A percentile compares a stretch with the other conserved stretches of the same genome.
phyloP scores from a whole-genome alignment of 1,284 basidiomycete genomes.

The Melampsora americana region DNA sequence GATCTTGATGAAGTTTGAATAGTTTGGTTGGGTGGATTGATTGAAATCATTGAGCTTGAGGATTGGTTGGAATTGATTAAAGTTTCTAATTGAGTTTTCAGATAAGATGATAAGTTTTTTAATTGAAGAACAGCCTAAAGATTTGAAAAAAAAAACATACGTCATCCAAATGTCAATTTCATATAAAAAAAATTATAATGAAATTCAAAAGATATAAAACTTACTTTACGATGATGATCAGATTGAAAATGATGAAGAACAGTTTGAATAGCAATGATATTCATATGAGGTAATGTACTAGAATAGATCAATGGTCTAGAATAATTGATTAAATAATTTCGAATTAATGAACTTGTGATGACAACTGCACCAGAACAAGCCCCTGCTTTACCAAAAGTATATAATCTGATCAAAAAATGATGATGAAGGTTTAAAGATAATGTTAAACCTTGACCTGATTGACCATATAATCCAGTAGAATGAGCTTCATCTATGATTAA shows the following conservation, averaged over 20 bases:
- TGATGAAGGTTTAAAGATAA: slow-evolving; percentile 31
- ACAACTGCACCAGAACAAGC: slow-evolving; percentile 65
- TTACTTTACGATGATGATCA: slow-evolving; percentile 27
- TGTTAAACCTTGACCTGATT: slow-evolving; percentile 21
- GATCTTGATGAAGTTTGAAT: neutral
- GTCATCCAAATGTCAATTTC: no score
- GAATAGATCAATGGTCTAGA: slow-evolving; percentile 86
- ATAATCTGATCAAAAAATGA: slow-evolving; percentile 48
- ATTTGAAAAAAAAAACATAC: neutral
- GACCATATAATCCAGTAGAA: slow-evolving; percentile 52
- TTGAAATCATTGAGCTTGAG: neutral
- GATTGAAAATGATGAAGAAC: slow-evolving; percentile 24
- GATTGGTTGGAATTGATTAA: slow-evolving; percentile 3
- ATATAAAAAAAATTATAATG: no score
- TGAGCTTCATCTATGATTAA: slow-evolving; percentile 48
- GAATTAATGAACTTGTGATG: slow-evolving; percentile 67
- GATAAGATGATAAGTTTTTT: slow-evolving; percentile 1
- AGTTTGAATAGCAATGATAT: slow-evolving; percentile 55
- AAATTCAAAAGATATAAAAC: neutral
- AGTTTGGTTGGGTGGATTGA: slow-evolving; percentile 13
- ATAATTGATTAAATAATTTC: slow-evolving; percentile 86
- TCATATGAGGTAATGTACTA: slow-evolving; percentile 72
- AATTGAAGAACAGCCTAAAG: slow-evolving; percentile 27
- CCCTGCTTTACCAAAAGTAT: slow-evolving; percentile 52
- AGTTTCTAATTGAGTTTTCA: slow-evolving; percentile 1